Evolutionary conservation across 352 stramenopile species (phyloP).

Genomic region (Sclerospora graminicola): DNA sequence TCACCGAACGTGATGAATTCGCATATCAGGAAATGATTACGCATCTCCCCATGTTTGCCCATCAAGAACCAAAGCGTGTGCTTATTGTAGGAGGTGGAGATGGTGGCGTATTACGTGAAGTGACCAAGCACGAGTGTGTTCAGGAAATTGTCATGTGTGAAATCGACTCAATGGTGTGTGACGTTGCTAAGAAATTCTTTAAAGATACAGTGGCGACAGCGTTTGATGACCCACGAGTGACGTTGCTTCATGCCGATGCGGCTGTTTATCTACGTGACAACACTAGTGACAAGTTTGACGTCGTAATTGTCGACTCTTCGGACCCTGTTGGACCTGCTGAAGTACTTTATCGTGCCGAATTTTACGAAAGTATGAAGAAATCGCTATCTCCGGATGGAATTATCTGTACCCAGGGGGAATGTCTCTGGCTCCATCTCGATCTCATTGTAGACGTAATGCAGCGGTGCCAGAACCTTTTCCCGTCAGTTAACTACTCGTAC

Average conservation of each 20-base stretch:
- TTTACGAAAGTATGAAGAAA: slow-evolving; percentile 92
- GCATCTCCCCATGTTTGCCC: slow-evolving; percentile 95
- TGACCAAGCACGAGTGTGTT: slow-evolving; percentile 89
- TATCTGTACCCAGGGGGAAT: slow-evolving; percentile 93
- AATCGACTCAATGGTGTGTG: slow-evolving; percentile 97
- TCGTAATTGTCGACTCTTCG: slow-evolving; percentile 96
- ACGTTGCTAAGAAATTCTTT: slow-evolving; percentile 93
- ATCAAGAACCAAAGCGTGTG: slow-evolving; percentile 91
- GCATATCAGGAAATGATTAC: slow-evolving; percentile 99
- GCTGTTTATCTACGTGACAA: slow-evolving; percentile 82
- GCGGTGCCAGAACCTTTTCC: slow-evolving; percentile 87
- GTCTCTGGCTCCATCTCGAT: slow-evolving; percentile 96
- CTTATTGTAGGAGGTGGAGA: slow-evolving; percentile 98
- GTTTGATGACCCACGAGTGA: slow-evolving; percentile 94
- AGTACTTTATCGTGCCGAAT: slow-evolving; percentile 91
- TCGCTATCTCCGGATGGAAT: slow-evolving; percentile 79
- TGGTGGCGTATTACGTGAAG: slow-evolving; percentile 95
- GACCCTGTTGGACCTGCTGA: slow-evolving; percentile 93
- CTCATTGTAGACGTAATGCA: slow-evolving; percentile 93
- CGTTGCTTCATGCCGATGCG: slow-evolving; percentile 88
- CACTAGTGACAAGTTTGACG: slow-evolving; percentile 87
- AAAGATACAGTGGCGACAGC: slow-evolving; percentile 82
- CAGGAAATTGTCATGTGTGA: slow-evolving; percentile 98
- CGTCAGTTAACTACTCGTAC: slow-evolving; percentile 97
- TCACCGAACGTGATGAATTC: slow-evolving; percentile 97